Conservation (phyloP, 805 yeast genomes). For the Clavispora carvajalis region DNA sequence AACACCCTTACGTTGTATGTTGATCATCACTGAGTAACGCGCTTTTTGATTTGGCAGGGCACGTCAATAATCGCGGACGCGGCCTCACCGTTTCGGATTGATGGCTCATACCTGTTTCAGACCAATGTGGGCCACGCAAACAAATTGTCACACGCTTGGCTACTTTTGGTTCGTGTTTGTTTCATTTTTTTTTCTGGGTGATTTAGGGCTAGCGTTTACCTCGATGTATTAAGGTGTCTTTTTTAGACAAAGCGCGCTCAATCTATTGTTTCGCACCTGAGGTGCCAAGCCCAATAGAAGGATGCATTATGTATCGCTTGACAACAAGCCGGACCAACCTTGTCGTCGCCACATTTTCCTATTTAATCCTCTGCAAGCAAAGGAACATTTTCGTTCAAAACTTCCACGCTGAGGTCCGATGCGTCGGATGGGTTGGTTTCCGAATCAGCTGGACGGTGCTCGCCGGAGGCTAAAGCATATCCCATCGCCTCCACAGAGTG, state of each 20-base stretch:
- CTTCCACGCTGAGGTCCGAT: constrained; percentile 13
- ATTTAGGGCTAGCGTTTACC: no score
- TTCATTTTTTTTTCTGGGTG: no score
- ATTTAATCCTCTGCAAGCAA: constrained; percentile 11
- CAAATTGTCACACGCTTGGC: no score
- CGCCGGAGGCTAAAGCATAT: constrained; percentile 18
- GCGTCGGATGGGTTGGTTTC: constrained; percentile 1
- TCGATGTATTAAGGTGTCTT: no score
- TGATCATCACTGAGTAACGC: neutral
- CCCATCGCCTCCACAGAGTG: constrained; percentile 38
- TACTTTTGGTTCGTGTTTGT: no score
- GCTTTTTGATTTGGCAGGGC: constrained; percentile 1
- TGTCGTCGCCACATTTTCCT: neutral
- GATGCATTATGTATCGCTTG: no score
- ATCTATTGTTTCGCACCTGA: no score
- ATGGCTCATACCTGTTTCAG: no score
- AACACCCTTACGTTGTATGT: neutral
- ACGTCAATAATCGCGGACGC: neutral
- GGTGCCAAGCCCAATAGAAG: no score
- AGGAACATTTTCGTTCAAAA: constrained; percentile 15
- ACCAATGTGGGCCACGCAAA: no score
- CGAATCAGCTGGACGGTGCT: constrained; percentile 1
- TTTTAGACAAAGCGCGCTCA: no score
- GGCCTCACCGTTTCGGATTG: neutral
- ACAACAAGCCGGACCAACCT: no score